Percentiles rank a stretch among this genome's conserved stretches.
Conservation (phyloP, 1,284 basidiomycete species). For the Xerocomus amazonicus region DNA sequence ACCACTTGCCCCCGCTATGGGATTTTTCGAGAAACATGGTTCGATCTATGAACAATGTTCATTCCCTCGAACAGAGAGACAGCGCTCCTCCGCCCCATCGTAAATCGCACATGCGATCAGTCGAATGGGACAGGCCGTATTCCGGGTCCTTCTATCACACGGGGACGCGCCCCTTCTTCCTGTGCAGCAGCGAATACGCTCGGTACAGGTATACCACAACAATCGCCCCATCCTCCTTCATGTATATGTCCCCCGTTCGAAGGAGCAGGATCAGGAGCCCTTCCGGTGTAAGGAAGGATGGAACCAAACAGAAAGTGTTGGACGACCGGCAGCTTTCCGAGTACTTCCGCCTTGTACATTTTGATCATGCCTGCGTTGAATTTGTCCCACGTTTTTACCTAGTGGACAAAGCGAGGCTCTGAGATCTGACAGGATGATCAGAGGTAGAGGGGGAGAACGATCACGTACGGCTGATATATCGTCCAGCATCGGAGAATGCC, state of each 20-base stretch:
- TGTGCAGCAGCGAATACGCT: conserved; percentile 76
- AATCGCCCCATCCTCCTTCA: conserved; percentile 80
- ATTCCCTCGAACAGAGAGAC: too few species aligned
- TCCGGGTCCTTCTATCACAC: conserved; percentile 51
- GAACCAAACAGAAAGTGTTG: conserved; percentile 97
- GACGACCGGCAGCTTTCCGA: conserved; percentile 92
- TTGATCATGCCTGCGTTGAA: conserved; percentile 98
- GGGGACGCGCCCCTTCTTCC: conserved; percentile 37
- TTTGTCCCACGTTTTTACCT: conserved; percentile 96
- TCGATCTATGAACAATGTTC: too few species aligned
- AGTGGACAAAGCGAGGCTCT: conserved; percentile 30
- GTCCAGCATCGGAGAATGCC: conserved; percentile 99
- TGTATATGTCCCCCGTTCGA: conserved; percentile 44
- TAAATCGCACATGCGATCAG: conserved; percentile 29
- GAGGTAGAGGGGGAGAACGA: background rate
- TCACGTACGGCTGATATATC: conserved; percentile 85
- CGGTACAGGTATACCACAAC: conserved; percentile 88
- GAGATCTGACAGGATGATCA: conserved; percentile 56
- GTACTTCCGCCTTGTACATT: conserved; percentile 96
- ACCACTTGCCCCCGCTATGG: too few species aligned
- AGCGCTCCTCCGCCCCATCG: too few species aligned
- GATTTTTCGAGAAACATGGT: too few species aligned
- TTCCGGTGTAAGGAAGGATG: conserved; percentile 71
- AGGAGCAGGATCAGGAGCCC: conserved; percentile 18
- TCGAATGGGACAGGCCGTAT: conserved; percentile 86